Evolutionary conservation across 2,329 filamentous ascomycete genomes (phyloP).

Genomic region (Amauroascus verrucosus): DNA sequence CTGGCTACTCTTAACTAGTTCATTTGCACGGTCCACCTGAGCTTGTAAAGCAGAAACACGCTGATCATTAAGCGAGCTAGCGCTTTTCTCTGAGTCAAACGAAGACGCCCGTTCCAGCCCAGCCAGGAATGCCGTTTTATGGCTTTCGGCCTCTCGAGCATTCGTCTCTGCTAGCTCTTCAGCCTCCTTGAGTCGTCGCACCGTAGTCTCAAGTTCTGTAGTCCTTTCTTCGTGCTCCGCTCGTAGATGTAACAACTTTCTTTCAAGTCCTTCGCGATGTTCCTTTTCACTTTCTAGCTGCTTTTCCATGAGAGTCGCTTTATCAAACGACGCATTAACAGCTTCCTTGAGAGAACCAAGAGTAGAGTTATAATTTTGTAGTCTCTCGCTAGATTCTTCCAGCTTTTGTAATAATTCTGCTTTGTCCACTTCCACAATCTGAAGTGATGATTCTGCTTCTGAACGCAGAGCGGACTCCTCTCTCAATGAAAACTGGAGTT

Average conservation of each 20-base stretch:
- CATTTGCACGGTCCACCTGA: constrained; percentile 68
- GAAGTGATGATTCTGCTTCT: constrained; percentile 63
- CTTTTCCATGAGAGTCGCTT: constrained; percentile 63
- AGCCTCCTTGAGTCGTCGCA: constrained; percentile 66
- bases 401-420: constrained; percentile 61
- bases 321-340: constrained; percentile 67
- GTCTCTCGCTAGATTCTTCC: constrained; percentile 54
- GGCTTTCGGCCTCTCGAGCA: constrained; percentile 74
- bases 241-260: constrained; percentile 64
- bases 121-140: constrained; percentile 69
- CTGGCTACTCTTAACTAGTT: constrained; percentile 77
- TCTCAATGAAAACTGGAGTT: constrained; percentile 63
- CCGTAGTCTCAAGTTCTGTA: constrained; percentile 63
- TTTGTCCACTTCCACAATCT: constrained; percentile 77
- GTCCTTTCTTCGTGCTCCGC: constrained; percentile 72
- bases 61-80: constrained; percentile 43
- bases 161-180: constrained; percentile 83
- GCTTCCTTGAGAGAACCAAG: constrained; percentile 68
- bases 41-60: constrained; percentile 64
- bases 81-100: constrained; percentile 31
- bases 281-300: constrained; percentile 68
- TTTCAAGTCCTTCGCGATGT: constrained; percentile 64
- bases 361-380: constrained; percentile 59
- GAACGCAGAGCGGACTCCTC: constrained; percentile 70
- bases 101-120: constrained; percentile 65